Evolutionary conservation across 2,329 filamentous ascomycete species (phyloP).

Genomic region (Xylariaceae sp.): DNA sequence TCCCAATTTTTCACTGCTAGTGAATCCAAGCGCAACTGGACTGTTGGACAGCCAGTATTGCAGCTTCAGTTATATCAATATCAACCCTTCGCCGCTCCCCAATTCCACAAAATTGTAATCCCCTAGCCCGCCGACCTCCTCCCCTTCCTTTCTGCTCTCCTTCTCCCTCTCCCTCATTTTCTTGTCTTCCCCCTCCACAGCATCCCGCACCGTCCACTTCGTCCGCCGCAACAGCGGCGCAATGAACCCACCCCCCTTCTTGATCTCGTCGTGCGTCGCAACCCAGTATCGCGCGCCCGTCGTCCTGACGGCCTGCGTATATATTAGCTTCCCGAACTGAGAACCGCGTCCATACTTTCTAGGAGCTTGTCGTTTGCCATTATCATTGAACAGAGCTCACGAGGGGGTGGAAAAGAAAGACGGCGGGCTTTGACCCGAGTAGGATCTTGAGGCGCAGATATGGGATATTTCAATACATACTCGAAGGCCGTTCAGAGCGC

Average conservation of each 20-base stretch:
- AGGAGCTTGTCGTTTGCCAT: too few relatives aligned
- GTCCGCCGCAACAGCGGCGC: conserved; percentile 26
- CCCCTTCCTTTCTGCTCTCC: conserved; percentile 19
- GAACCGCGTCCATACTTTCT: too few relatives aligned
- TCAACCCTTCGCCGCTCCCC: conserved; percentile 50
- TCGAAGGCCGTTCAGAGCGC: conserved; percentile 59
- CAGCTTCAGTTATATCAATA: conserved; percentile 30
- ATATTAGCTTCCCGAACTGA: too few relatives aligned
- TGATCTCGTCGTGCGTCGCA: conserved; percentile 1
- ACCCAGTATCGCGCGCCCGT: conserved; percentile 37
- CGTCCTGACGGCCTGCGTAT: conserved; percentile 46
- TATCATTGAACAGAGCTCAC: too few relatives aligned
- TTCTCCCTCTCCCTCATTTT: conserved; percentile 21
- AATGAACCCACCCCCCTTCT: neutral
- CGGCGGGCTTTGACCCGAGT: too few relatives aligned
- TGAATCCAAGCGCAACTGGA: too few relatives aligned
- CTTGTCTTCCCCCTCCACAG: conserved; percentile 32
- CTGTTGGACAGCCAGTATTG: too few relatives aligned
- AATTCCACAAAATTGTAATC: conserved; percentile 50
- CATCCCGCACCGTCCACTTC: conserved; percentile 39
- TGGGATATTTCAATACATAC: too few relatives aligned
- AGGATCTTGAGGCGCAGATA: too few relatives aligned
- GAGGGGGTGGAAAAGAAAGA: too few relatives aligned
- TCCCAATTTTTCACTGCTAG: too few relatives aligned
- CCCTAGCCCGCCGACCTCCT: too few relatives aligned